A percentile compares a stretch with the other conserved stretches of the same genome.
These are phyloP conservation scores for Boletus pseudopeckii DNA, from an alignment of 768 basidiomycete species.

Conservation along the genomic window DNA sequence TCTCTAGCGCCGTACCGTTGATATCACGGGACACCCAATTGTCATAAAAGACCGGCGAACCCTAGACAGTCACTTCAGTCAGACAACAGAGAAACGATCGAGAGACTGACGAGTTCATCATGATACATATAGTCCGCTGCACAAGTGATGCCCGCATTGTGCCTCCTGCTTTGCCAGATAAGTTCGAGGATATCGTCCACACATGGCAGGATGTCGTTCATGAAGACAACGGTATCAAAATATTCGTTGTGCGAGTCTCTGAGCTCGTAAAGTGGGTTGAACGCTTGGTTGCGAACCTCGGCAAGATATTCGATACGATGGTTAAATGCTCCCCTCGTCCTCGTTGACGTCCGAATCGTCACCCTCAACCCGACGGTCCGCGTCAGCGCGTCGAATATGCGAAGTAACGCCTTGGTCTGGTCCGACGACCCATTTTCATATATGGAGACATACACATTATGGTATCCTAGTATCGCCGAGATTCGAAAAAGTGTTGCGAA, in stretches of 20 bases:
- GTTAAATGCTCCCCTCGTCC: conserved; percentile 93
- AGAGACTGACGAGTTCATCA: conserved; percentile 71
- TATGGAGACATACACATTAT: conserved; percentile 97
- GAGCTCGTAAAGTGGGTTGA: conserved; percentile 92
- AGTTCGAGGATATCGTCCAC: conserved; percentile 97
- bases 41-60: conserved; percentile 93
- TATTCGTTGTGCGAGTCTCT: conserved; percentile 89
- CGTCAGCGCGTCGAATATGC: conserved; percentile 92
- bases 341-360: conserved; percentile 88
- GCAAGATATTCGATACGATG: conserved; percentile 99
- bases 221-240: conserved; percentile 96
- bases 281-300: conserved; percentile 98
- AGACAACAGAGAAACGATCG: not conserved
- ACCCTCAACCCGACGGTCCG: conserved; percentile 88
- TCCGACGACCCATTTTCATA: conserved; percentile 99
- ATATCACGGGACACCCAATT: conserved; percentile 99
- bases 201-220: conserved; percentile 99
- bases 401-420: conserved; percentile 94
- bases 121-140: conserved; percentile 99
- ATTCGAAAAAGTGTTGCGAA: conserved; percentile 96
- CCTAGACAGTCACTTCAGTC: conserved; percentile 31
- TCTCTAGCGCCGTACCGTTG: conserved; percentile 97
- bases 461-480: conserved; percentile 88
- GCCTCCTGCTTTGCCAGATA: conserved; percentile 88
- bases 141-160: conserved; percentile 98